Base-by-base conservation (phyloP, 2,329 filamentous ascomycete species). In the Ophiocordyceps camponoti-floridani region DNA sequence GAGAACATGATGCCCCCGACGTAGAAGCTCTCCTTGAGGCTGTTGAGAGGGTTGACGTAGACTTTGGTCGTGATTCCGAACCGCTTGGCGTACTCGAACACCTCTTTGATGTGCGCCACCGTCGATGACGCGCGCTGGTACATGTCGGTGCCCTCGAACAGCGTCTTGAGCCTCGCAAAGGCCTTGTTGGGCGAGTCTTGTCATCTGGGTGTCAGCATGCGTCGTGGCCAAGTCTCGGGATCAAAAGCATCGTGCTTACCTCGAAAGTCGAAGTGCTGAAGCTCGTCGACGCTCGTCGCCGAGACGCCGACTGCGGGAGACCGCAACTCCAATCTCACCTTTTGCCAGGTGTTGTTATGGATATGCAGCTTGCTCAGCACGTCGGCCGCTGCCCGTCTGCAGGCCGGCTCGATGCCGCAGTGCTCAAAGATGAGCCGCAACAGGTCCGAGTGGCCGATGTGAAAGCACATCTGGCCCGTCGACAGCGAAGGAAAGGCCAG, bases 11-110 rank as follows among this genome's bases (percentile, higher is more conserved):
- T 69, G 8, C 88, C 88, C 1, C 83, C 82, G 16, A 75, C 69
- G 60, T 91, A 98, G 58, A 96, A 95, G 46, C 81, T 83, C 56
- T 95, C 88, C 55, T 94, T 94, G 55, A 93, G 75, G 59, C 84
- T 93, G 56, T 80, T 84, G 7, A 98, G 69, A 0, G 89, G 88
- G 50, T 79, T 84, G 52, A 96, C 70, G 54, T 88, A 93, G 27
- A 94, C 69, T 56, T 88, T 91, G 43, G 78, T 79, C 45, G 72
- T 72, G 1, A 96, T 72, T 1, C 78, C 77, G 48, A 94, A 79
- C 2, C 78, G 74, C 55, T 84, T 83, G 47, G 82, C 72, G 54
- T 91, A 91, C 31, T 77, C 74, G 41, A 85, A 69, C 1, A 96
- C 78, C 45, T 84, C 78, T 47, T 80, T 82, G 27, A 98, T 65